Evolutionary conservation across 768 basidiomycete genomes (phyloP), one percentile per base, ranked within the genome.

Genomic region (Coprinopsis marcescibilis): DNA sequence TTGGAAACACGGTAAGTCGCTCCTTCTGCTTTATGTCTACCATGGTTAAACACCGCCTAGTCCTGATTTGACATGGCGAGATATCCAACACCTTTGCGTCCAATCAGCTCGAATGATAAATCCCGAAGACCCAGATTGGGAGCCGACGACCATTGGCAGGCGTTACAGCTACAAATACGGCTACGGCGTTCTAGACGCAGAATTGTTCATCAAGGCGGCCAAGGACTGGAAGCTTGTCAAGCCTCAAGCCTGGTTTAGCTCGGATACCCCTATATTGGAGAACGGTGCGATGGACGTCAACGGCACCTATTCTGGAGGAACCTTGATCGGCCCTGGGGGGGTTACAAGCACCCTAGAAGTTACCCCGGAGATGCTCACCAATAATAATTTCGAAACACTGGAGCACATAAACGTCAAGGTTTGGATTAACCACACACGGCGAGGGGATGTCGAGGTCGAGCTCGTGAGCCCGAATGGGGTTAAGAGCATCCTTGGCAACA

Each of bases 61-160:
- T 8, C 93, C 96, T 21, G 94, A 98, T 46, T 77, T 99, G 15
- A 85, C 89, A 27, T 99, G 96, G 96, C 83, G 96, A 41, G 96
- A 99, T 58, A 72, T 97, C 29, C 96, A 99, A 58, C 81, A 99
- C 58, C 73, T 99, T 19, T 83, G 85, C 52, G 80, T 97, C 25
- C 74, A 75, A 49, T 85, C 80, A 1, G 86, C 88, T 2, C 73
- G 80, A 15, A 70, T 76, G 55, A 80, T 99, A 64, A 97, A 94
- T 59, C 73, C 79, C 2, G 82, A 87, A 2, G 95, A 98, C 59
- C 89, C 90, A 2, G 94, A 95, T 60, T 99, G 96, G 96, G 89
- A 95, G 59, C 69, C 60, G 44, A 97, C 84, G 0, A 78, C 86
- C 12, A 63, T 67, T 1, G 89, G 89, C 2, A 72, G 82, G 17